phyloP scores from a whole-genome alignment of 1,139 yeast species.

The Candida pseudocylindracea region DNA sequence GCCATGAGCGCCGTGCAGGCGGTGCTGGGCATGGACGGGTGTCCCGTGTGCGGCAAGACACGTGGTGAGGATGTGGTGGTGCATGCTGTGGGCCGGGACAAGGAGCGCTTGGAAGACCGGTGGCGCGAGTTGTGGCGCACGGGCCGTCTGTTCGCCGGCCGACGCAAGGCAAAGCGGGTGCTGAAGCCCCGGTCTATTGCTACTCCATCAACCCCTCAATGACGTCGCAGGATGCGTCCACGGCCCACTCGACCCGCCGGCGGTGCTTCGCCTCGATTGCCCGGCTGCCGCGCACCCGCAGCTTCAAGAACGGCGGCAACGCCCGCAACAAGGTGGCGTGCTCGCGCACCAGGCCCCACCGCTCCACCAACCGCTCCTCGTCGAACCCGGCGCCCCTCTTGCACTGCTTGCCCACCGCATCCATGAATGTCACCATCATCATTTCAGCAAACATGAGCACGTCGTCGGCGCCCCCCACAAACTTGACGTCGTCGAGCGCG shows the following conservation, averaged over 20 bases:
- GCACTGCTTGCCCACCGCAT: constrained; percentile 42
- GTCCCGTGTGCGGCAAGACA: no score
- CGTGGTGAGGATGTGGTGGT: no score
- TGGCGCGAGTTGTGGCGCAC: no score
- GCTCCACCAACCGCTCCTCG: constrained; percentile 28
- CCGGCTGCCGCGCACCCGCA: constrained; percentile 27
- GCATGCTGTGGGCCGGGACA: no score
- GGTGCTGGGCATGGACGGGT: no score
- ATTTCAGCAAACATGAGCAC: constrained; percentile 52
- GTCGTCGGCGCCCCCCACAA: constrained; percentile 49
- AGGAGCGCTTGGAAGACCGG: no score
- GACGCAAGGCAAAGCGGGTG: no score
- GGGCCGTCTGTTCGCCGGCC: no score
- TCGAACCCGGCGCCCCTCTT: constrained; percentile 29
- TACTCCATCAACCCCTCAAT: constrained; percentile 24
- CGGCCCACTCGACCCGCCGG: constrained; percentile 53
- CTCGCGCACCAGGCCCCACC: constrained; percentile 38
- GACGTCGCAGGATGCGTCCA: constrained; percentile 27
- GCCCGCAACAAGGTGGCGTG: constrained; percentile 48
- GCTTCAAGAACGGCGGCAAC: constrained; percentile 41
- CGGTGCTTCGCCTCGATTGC: constrained; percentile 32
- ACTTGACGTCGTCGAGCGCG: constrained; percentile 49
- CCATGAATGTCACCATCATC: constrained; percentile 43
- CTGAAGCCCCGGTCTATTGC: no score
- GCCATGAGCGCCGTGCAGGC: no score